A percentile compares a stretch with the other conserved stretches of the same genome.
phyloP scores from a whole-genome alignment of 805 yeast species.

The Ogataea glucozyma region DNA sequence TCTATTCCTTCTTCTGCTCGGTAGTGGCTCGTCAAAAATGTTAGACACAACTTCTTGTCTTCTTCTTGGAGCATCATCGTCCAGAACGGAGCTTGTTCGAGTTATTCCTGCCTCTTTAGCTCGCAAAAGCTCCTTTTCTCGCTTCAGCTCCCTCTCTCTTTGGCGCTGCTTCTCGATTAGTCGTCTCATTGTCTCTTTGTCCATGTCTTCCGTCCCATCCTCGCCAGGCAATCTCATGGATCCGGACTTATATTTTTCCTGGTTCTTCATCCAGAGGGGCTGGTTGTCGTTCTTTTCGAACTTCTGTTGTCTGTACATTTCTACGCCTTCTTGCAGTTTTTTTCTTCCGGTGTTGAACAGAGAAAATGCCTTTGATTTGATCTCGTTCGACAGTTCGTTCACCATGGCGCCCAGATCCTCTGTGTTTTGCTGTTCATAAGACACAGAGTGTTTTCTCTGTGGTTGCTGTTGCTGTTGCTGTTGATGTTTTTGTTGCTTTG shows the following conservation, averaged over 20 bases:
- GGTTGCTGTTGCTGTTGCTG: constrained; percentile 1
- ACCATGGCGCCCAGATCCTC: constrained; percentile 44
- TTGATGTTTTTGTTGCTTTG: constrained; percentile 13
- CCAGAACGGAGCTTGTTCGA: constrained; percentile 12
- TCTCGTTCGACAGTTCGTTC: constrained; percentile 54
- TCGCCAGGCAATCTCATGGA: constrained; percentile 37
- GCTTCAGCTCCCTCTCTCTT: constrained; percentile 33
- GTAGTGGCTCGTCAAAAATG: constrained; percentile 17
- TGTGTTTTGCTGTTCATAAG: constrained; percentile 1
- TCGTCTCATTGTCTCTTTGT: constrained; percentile 41
- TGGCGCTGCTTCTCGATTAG: constrained; percentile 43
- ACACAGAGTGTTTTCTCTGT: constrained; percentile 1
- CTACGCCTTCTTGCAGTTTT: constrained; percentile 62
- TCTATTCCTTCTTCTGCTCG: constrained; percentile 25
- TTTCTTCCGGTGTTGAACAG: constrained; percentile 59
- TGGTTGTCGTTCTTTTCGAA: constrained; percentile 34
- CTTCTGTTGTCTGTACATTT: constrained; percentile 48
- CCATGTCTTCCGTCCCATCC: constrained; percentile 41
- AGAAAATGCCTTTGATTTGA: constrained; percentile 60
- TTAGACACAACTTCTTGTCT: constrained; percentile 3
- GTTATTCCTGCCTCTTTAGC: constrained; percentile 11
- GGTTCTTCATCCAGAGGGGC: constrained; percentile 80
- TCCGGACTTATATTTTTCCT: constrained; percentile 46
- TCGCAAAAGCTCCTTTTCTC: constrained; percentile 20
- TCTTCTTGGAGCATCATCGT: constrained; percentile 19